Base-by-base conservation (phyloP, 2,329 filamentous ascomycete species). In the Colletotrichum sansevieriae region DNA sequence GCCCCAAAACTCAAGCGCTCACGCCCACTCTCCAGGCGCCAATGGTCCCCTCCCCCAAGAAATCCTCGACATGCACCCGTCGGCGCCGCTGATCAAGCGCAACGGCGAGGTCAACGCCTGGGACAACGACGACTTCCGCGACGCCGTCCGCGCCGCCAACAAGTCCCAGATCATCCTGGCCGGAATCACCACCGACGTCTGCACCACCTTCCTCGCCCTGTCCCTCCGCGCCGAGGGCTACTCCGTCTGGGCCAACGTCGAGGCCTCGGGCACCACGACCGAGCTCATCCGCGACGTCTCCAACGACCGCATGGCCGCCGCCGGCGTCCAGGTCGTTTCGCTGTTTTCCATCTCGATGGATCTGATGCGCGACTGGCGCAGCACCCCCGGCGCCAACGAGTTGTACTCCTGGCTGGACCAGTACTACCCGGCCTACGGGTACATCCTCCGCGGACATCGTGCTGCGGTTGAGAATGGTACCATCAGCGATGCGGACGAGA, bases 81-180 rank as follows among this genome's bases (percentile, higher is more conserved):
- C 87, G 52, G 87, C 89, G 0, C 87, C 91, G 0, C 80, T 93
- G 11, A 87, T 94, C 75, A 83, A 85, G 73, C 88, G 92, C 41
- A 84, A 90, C 70, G 91, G 92, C 44, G 90, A 94, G 75, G 91
- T 94, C 74, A 87, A 93, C 75, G 91, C 92, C 3, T 93, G 91
- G 92, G 92, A 94, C 75, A 93, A 92, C 73, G 72, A 84, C 3
- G 87, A 91, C 0, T 93, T 94, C 81, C 85, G 85, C 41, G 82
- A 82, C 2, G 91, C 92, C 2, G 84, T 94, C 70, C 80, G 84
- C 71, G 90, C 90, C 2, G 87, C 90, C 4, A 87, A 87, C 66
- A 90, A 88, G 76, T 88, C 84, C 35, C 92, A 94, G 76, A 82
- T 94, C 73, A 91, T 94, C 74, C 78, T 95, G 15, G 91, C 83